Percentiles rank a stretch among this genome's conserved stretches.
Evolutionary conservation across 352 stramenopile species (phyloP).

Genomic region (Phytophthora idaei): DNA sequence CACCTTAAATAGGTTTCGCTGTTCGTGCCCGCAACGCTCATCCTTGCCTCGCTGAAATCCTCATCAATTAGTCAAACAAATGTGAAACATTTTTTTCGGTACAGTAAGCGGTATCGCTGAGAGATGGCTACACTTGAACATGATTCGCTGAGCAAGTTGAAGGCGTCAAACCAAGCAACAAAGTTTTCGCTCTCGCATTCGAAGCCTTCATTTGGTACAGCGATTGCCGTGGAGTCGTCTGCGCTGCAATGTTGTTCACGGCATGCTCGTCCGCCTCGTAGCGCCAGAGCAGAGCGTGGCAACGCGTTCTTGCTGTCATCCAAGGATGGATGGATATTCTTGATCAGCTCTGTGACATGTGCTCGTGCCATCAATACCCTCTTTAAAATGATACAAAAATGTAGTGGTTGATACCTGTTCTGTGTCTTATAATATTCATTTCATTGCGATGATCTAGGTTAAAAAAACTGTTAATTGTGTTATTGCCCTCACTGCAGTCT

Average conservation of each 20-base stretch:
- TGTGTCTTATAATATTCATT: too few relatives aligned
- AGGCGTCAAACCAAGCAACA: conserved; percentile 2
- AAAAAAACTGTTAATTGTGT: too few relatives aligned
- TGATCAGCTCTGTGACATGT: neutral
- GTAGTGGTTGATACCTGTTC: neutral
- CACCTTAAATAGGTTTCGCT: neutral
- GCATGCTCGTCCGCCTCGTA: neutral
- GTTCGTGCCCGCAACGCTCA: neutral
- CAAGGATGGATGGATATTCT: neutral
- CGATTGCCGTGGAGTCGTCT: neutral
- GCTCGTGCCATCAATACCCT: neutral
- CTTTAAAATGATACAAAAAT: neutral
- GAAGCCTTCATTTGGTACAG: too few relatives aligned
- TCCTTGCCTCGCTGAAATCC: too few relatives aligned
- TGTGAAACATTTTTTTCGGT: too few relatives aligned
- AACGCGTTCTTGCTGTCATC: too few relatives aligned
- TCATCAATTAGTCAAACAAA: too few relatives aligned
- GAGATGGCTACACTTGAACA: conserved; percentile 16
- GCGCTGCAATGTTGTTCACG: neutral
- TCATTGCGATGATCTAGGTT: too few relatives aligned
- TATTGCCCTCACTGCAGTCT: too few relatives aligned
- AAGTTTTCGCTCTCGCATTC: neutral
- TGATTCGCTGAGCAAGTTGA: conserved; percentile 16
- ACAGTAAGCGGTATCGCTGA: neutral
- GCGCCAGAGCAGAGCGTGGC: too few relatives aligned